Conservation (phyloP, 192 early-diverging fungal species). For the Thoreauomyces humboldtii region DNA sequence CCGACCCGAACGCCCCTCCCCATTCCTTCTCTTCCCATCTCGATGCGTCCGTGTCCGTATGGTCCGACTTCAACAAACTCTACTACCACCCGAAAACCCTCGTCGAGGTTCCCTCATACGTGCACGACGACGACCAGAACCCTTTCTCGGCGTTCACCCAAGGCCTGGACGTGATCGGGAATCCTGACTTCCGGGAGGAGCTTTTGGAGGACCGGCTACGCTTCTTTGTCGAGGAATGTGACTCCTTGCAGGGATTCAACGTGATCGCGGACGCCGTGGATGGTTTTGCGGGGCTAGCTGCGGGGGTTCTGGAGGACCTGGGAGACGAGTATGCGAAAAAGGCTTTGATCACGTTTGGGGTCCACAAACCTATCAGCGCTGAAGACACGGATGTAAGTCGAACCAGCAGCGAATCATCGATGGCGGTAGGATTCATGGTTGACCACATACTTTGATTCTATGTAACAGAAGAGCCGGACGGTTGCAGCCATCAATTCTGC, state of each 20-base stretch:
- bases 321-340: constrained; percentile 44
- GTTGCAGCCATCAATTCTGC: constrained; percentile 29
- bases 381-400: constrained; percentile 15
- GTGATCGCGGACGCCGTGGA: constrained; percentile 36
- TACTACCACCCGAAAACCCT: constrained; percentile 72
- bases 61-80: constrained; percentile 81
- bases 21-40: constrained; percentile 50
- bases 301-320: constrained; percentile 31
- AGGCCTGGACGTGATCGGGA: constrained; percentile 43
- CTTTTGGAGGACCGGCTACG: constrained; percentile 41
- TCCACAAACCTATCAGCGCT: constrained; percentile 2
- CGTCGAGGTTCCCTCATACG: constrained; percentile 45
- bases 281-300: constrained; percentile 45
- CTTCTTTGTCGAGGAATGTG: constrained; percentile 47
- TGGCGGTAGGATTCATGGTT: too few relatives aligned
- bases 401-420: too few relatives aligned
- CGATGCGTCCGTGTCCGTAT: constrained; percentile 54
- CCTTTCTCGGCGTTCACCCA: constrained; percentile 57
- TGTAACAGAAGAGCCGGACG: constrained; percentile 20
- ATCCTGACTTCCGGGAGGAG: constrained; percentile 32
- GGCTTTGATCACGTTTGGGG: constrained; percentile 38
- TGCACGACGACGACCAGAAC: constrained; percentile 55
- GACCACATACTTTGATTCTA: too few relatives aligned
- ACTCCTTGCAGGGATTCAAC: constrained; percentile 49
- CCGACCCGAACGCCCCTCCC: too few relatives aligned